Evolutionary conservation across 768 basidiomycete species (phyloP).

Genomic region (Strobilomyces echinocephalus): DNA sequence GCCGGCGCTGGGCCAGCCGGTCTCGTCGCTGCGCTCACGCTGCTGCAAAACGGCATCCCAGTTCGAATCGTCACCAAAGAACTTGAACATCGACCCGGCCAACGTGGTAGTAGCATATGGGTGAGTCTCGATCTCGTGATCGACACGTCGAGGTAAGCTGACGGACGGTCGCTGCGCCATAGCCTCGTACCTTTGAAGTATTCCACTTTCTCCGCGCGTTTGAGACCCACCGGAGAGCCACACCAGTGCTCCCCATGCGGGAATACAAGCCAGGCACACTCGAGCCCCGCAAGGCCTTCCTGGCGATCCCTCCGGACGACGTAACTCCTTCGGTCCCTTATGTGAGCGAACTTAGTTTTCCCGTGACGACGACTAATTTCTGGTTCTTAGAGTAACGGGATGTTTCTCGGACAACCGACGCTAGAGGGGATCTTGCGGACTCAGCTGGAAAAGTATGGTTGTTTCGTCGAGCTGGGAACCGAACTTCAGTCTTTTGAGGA

Average conservation of each 20-base stretch:
- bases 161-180: not conserved
- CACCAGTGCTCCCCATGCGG: constrained; percentile 12
- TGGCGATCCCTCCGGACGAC: no score
- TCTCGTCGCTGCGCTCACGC: constrained; percentile 28
- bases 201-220: constrained; percentile 38
- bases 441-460: not conserved
- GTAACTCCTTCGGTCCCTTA: no score
- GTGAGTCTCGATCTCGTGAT: constrained; percentile 16
- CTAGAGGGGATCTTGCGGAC: constrained; percentile 26
- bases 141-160: no score
- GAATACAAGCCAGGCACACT: no score
- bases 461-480: constrained; percentile 39
- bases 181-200: constrained; percentile 38
- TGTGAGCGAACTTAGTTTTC: no score
- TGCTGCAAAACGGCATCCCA: constrained; percentile 40
- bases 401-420: constrained; percentile 20
- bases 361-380: no score
- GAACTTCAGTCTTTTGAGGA: constrained; percentile 44
- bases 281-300: no score
- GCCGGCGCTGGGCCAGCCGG: constrained; percentile 30
- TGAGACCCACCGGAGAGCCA: constrained; percentile 32
- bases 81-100: constrained; percentile 30
- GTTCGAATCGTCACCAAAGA: constrained; percentile 51
- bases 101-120: constrained; percentile 38
- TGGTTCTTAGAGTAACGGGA: not conserved